These are phyloP conservation scores for Nicotiana undulata DNA, from an alignment of 257 asterid genomes.

Conservation along the genomic window DNA sequence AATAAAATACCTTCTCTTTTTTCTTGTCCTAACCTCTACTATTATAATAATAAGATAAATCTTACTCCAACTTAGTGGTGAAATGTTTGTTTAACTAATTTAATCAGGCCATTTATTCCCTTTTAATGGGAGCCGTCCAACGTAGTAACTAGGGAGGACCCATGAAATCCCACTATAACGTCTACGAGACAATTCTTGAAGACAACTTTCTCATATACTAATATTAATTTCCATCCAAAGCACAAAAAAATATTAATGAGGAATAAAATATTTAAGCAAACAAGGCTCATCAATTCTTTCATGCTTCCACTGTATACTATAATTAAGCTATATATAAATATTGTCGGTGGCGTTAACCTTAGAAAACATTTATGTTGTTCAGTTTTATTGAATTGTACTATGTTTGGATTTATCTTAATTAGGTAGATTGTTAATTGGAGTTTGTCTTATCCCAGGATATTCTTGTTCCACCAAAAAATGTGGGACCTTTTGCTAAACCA, in stretches of 20 bases:
- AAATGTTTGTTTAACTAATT: background rate
- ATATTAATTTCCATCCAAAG: background rate
- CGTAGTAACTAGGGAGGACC: constrained; percentile 1
- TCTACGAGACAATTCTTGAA: background rate
- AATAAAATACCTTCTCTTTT: background rate
- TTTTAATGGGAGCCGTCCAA: constrained; percentile 3
- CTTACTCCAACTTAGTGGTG: background rate
- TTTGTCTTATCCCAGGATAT: too few species aligned
- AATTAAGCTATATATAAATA: background rate
- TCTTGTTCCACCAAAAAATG: too few species aligned
- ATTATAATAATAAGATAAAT: background rate
- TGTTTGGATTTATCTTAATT: too few species aligned
- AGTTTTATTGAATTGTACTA: too few species aligned
- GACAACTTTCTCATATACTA: background rate
- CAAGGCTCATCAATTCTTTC: background rate
- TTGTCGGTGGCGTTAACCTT: background rate
- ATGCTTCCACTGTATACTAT: background rate
- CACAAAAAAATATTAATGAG: background rate
- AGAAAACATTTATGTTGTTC: too few species aligned
- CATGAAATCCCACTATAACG: constrained; percentile 2
- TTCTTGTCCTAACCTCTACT: background rate
- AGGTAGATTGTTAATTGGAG: too few species aligned
- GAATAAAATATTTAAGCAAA: background rate
- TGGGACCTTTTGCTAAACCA: too few species aligned
- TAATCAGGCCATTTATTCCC: constrained; percentile 4